These are phyloP conservation scores for Panaeolus papilionaceus DNA, from an alignment of 768 basidiomycete genomes.

Conservation along the genomic window DNA sequence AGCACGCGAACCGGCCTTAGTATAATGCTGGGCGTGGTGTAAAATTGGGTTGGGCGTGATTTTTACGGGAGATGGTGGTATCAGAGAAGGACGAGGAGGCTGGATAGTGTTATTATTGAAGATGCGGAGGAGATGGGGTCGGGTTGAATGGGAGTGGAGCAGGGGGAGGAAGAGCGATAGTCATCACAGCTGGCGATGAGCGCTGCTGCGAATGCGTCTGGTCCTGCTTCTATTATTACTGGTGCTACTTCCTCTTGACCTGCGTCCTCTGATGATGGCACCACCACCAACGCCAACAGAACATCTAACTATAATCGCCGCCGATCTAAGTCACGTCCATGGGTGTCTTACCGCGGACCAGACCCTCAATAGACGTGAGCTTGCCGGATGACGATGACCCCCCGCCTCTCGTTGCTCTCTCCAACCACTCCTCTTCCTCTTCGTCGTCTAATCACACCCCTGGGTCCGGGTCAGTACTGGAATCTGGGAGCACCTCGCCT, in stretches of 20 bases:
- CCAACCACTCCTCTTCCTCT: not conserved
- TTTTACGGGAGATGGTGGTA: not conserved
- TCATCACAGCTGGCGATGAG: not conserved
- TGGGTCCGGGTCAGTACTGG: not conserved
- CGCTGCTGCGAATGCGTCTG: not conserved
- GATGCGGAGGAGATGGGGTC: no score
- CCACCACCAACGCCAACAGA: not conserved
- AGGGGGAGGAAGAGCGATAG: not conserved
- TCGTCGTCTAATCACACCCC: not conserved
- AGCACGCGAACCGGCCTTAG: no score
- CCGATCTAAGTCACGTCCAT: not conserved
- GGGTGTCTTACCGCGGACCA: not conserved
- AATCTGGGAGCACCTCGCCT: not conserved
- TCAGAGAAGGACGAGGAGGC: not conserved
- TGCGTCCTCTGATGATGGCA: not conserved
- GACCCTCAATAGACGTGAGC: not conserved
- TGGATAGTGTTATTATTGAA: no score
- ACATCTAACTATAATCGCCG: not conserved
- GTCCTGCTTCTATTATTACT: not conserved
- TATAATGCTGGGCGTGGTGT: not conserved
- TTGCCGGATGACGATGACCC: not conserved
- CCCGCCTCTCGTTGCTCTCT: not conserved
- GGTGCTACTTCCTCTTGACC: not conserved
- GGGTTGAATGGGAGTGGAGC: no score
- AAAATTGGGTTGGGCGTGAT: not conserved